Base-by-base conservation (phyloP, 2,329 filamentous ascomycete species). In the Helminthosporium solani region DNA sequence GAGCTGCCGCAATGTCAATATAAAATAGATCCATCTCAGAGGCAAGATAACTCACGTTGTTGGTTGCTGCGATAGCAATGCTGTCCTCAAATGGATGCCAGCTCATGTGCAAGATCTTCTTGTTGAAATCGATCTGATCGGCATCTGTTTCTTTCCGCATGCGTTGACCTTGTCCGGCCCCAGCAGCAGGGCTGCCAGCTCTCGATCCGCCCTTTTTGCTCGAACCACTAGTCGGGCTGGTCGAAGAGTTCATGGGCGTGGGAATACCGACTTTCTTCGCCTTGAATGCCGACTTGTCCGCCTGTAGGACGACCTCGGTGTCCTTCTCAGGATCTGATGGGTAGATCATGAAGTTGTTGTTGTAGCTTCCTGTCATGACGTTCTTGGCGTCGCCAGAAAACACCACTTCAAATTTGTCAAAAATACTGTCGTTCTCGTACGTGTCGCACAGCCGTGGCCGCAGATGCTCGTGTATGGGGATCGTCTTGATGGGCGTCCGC, bases 281-380 rank as follows among this genome's bases (percentile, higher is more conserved):
- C 77, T 99, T 99, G 83, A 99, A 99, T 9, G 94, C 94, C 46
- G 90, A 96, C 78, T 99, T 99, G 71, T 99, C 94, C 31, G 94
- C 94, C 72, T 99, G 94, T 46, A 99, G 78, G 37, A 99, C 94
- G 38, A 99, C 91, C 72, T 99, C 94, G 2, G 92, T 92, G 69
- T 99, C 94, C 75, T 95, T 95, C 57, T 92, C 89, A 6, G 91
- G 88, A 64, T 97, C 92, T 20, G 91, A 94, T 3, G 94, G 94
- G 71, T 97, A 99, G 67, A 99, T 99, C 94, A 99, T 99, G 79
- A 99, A 97, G 77, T 99, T 99, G 78, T 99, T 99, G 81, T 99
- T 99, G 79, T 99, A 99, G 69, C 90, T 96, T 61, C 94, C 94
- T 5, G 94, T 99, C 94, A 99, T 99, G 57, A 97, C 94, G 62